A percentile compares a stretch with the other conserved stretches of the same genome.
Evolutionary conservation across 805 yeast genomes (phyloP).

Genomic region (Cyberlindnera maclurae): DNA sequence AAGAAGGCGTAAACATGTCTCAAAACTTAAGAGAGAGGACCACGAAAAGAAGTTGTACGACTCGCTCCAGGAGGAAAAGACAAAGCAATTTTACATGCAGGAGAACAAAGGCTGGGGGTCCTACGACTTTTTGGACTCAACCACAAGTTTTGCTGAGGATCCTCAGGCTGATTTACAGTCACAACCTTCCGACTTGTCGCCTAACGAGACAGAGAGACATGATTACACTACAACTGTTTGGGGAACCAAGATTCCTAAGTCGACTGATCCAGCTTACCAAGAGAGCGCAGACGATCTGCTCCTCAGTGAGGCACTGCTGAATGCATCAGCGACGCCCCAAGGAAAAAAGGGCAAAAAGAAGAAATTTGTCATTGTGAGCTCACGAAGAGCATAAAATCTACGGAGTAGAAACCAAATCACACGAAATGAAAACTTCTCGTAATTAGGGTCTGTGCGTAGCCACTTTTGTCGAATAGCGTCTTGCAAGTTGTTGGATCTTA

Average conservation of each 20-base stretch:
- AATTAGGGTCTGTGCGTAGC: neutral
- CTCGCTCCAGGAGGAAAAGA: slow-evolving; percentile 48
- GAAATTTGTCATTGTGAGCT: neutral
- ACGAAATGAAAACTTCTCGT: too few relatives aligned
- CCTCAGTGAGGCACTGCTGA: slow-evolving; percentile 15
- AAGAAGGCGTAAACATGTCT: slow-evolving; percentile 43
- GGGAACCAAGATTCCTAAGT: slow-evolving; percentile 50
- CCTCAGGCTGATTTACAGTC: too few relatives aligned
- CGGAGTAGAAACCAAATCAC: too few relatives aligned
- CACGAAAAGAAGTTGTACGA: slow-evolving; percentile 49
- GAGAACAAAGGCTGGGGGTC: slow-evolving; percentile 40
- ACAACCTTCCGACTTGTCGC: neutral
- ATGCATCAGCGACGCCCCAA: slow-evolving; percentile 1
- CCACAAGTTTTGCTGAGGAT: neutral
- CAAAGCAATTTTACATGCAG: slow-evolving; percentile 49
- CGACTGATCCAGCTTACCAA: slow-evolving; percentile 25
- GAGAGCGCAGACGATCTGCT: slow-evolving; percentile 22
- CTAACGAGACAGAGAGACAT: slow-evolving; percentile 23
- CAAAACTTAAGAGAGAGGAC: slow-evolving; percentile 54
- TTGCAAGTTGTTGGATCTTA: slow-evolving; percentile 21
- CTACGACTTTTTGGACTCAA: slow-evolving; percentile 24
- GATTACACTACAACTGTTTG: slow-evolving; percentile 54
- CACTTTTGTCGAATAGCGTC: slow-evolving; percentile 15
- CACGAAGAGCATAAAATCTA: neutral
- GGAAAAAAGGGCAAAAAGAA: slow-evolving; percentile 1